phyloP scores from a whole-genome alignment of 257 asterid species.

The Parsonsia alboflavescens region DNA sequence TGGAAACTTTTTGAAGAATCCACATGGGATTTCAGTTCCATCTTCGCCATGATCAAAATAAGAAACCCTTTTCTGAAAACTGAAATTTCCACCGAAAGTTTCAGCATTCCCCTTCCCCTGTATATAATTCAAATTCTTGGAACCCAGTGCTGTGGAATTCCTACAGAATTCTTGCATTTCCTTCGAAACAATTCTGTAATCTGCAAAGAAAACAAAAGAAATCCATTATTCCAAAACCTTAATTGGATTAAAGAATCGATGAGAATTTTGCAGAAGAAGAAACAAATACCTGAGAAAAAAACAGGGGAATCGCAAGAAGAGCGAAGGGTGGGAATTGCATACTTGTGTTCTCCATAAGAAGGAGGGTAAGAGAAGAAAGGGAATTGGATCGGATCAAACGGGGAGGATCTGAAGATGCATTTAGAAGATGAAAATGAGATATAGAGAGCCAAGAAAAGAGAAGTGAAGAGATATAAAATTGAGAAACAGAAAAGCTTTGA shows the following conservation, averaged over 20 bases:
- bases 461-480: conserved; percentile 51
- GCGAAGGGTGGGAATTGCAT: conserved; percentile 72
- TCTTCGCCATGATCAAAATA: conserved; percentile 39
- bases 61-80: conserved; percentile 41
- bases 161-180: conserved; percentile 34
- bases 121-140: conserved; percentile 39
- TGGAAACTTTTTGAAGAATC: conserved; percentile 64
- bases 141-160: conserved; percentile 35
- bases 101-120: conserved; percentile 49
- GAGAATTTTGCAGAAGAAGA: not conserved
- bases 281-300: conserved; percentile 56
- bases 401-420: conserved; percentile 69
- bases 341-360: conserved; percentile 90
- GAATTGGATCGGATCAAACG: conserved; percentile 62
- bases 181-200: conserved; percentile 47
- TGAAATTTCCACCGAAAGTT: conserved; percentile 75
- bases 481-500: conserved; percentile 80
- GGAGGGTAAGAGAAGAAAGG: conserved; percentile 66
- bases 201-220: conserved; percentile 30
- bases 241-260: conserved; percentile 5
- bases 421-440: conserved; percentile 51
- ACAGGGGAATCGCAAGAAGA: conserved; percentile 79
- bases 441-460: conserved; percentile 48
- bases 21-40: conserved; percentile 60
- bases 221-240: conserved; percentile 8